phyloP scores from a whole-genome alignment of 352 stramenopile genomes.

The Phytophthora cryptogea region DNA sequence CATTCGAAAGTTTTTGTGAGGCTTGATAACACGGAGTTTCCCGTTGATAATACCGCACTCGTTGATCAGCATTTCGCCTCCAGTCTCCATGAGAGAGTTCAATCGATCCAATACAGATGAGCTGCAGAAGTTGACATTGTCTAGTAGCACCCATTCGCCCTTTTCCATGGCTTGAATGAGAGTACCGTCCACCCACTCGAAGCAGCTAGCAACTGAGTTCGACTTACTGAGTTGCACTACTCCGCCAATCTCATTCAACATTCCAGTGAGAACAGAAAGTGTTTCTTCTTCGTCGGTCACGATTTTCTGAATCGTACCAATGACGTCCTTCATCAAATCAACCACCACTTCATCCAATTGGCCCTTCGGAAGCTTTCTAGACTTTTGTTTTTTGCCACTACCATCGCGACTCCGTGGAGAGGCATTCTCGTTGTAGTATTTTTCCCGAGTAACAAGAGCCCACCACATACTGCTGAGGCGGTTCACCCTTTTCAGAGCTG shows the following conservation, averaged over 20 bases:
- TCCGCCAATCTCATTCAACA: constrained; percentile 36
- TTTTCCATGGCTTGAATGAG: constrained; percentile 97
- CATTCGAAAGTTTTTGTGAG: constrained; percentile 98
- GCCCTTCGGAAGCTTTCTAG: constrained; percentile 65
- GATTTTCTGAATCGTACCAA: constrained; percentile 39
- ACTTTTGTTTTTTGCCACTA: constrained; percentile 22
- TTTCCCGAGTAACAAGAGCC: constrained; percentile 48
- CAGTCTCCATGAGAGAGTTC: constrained; percentile 99
- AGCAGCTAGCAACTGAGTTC: constrained; percentile 79
- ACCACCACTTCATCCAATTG: constrained; percentile 67
- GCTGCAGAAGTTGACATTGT: constrained; percentile 99
- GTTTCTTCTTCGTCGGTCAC: constrained; percentile 10
- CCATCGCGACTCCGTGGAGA: constrained; percentile 1
- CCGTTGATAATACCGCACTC: constrained; percentile 96
- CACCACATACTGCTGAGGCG: constrained; percentile 57
- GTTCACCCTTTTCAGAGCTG: constrained; percentile 41
- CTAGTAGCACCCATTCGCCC: constrained; percentile 99
- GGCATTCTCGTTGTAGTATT: constrained; percentile 37
- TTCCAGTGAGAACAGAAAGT: constrained; percentile 13
- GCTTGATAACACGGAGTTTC: constrained; percentile 93
- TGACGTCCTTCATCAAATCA: constrained; percentile 54
- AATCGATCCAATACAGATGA: constrained; percentile 99
- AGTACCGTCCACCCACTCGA: constrained; percentile 99
- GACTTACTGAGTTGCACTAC: constrained; percentile 70
- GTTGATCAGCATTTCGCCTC: constrained; percentile 97